Conservation (phyloP, 2,329 filamentous ascomycete genomes). For the Neophaeococcomyces mojaviensis region DNA sequence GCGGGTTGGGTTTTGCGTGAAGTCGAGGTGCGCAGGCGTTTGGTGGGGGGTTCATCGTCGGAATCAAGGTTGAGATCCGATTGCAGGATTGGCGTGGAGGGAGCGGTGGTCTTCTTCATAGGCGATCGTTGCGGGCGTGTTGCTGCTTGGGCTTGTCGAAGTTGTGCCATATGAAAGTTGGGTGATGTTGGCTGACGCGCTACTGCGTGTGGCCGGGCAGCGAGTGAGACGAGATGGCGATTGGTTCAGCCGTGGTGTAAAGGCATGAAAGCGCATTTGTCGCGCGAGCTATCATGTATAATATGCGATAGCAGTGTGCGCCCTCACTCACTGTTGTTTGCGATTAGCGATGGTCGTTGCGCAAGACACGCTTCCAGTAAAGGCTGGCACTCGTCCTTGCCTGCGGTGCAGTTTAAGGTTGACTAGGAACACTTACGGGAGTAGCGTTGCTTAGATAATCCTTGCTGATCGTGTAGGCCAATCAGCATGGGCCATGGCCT, state of each 20-base stretch:
- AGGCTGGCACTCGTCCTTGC: conserved; percentile 1
- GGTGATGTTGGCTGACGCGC: conserved; percentile 5
- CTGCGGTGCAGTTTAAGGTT: conserved; percentile 8
- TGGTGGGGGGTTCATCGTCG: conserved; percentile 54
- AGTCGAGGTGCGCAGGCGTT: conserved; percentile 59
- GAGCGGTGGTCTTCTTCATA: conserved; percentile 4
- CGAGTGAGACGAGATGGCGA: neutral
- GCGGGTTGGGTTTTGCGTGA: conserved; percentile 9
- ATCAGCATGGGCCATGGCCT: neutral
- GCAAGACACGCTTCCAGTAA: neutral
- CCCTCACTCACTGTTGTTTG: neutral
- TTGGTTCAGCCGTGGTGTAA: conserved; percentile 5
- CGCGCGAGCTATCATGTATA: neutral
- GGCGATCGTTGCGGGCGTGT: conserved; percentile 24
- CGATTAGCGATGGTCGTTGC: neutral
- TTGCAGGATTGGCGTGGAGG: neutral
- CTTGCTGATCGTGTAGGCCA: neutral
- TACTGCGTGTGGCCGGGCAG: neutral
- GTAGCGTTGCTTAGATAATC: neutral
- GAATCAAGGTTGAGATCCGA: neutral
- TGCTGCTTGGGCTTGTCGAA: conserved; percentile 18
- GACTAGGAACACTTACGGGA: neutral
- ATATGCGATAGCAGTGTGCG: neutral
- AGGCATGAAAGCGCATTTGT: conserved; percentile 6
- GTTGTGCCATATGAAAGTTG: conserved; percentile 15